phyloP scores from a whole-genome alignment of 257 asterid genomes.

The Scutellaria baicalensis region DNA sequence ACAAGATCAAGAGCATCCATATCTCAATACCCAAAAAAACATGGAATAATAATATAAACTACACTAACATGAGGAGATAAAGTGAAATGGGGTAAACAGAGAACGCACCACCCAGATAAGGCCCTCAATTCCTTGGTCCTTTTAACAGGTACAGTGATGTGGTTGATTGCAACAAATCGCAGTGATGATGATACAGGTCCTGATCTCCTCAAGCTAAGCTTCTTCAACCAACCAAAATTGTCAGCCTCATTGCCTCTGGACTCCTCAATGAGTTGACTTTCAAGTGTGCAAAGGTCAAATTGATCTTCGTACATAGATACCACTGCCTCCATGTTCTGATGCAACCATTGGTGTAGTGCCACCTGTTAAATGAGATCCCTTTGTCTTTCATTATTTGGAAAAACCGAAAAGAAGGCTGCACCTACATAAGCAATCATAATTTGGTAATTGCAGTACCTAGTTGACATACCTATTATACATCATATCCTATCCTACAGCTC shows the following conservation, averaged over 20 bases:
- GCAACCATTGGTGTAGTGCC: slow-evolving; percentile 83
- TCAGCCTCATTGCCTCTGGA: slow-evolving; percentile 29
- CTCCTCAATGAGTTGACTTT: slow-evolving; percentile 38
- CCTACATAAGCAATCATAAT: not conserved
- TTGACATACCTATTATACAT: not conserved
- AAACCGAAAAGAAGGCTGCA: not conserved
- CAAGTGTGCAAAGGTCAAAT: slow-evolving; percentile 70
- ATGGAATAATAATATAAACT: not conserved
- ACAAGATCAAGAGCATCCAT: not conserved
- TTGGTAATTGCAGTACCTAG: not conserved
- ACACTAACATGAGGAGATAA: not conserved
- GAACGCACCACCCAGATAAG: slow-evolving; percentile 78
- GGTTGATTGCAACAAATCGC: slow-evolving; percentile 44
- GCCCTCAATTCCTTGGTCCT: slow-evolving; percentile 89
- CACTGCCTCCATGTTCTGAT: slow-evolving; percentile 87
- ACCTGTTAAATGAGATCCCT: slow-evolving; percentile 43
- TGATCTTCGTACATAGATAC: slow-evolving; percentile 92
- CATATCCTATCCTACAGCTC: not conserved
- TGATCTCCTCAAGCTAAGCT: slow-evolving; percentile 39
- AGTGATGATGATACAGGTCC: slow-evolving; percentile 28
- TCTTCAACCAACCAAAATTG: slow-evolving; percentile 71
- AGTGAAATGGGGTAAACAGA: not conserved
- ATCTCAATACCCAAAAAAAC: not conserved
- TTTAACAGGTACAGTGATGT: slow-evolving; percentile 61
- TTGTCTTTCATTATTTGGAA: not conserved